These are phyloP conservation scores for Avicennia marina DNA, from an alignment of 257 asterid species.

Conservation along the genomic window DNA sequence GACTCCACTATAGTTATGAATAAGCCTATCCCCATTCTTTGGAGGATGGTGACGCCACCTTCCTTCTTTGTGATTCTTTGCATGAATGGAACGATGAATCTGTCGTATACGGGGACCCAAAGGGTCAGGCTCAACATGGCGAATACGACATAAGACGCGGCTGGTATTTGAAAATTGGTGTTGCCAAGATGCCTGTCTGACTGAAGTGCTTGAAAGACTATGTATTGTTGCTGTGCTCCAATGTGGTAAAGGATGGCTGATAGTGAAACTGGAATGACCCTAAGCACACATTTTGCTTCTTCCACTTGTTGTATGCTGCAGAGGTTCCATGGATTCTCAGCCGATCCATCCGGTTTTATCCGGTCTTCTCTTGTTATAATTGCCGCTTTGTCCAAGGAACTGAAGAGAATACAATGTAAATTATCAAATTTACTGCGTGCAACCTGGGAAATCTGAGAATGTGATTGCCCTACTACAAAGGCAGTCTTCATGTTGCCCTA, in stretches of 20 bases:
- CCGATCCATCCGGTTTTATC: slow-evolving; percentile 46
- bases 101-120: slow-evolving; percentile 61
- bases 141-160: slow-evolving; percentile 62
- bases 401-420: slow-evolving; percentile 7
- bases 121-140: slow-evolving; percentile 54
- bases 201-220: slow-evolving; percentile 76
- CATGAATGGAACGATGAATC: slow-evolving; percentile 42
- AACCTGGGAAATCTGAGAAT: no score
- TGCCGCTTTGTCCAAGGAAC: slow-evolving; percentile 72
- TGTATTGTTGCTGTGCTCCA: slow-evolving; percentile 51
- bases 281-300: slow-evolving; percentile 56
- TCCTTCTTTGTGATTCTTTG: slow-evolving; percentile 31
- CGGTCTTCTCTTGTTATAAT: slow-evolving; percentile 43
- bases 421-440: no score
- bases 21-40: slow-evolving; percentile 63
- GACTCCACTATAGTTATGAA: slow-evolving; percentile 36
- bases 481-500: no score
- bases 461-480: no score
- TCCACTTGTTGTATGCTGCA: slow-evolving; percentile 67
- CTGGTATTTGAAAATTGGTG: slow-evolving; percentile 54
- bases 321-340: slow-evolving; percentile 56
- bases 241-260: slow-evolving; percentile 53
- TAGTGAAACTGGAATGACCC: slow-evolving; percentile 60
- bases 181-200: slow-evolving; percentile 54
- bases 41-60: slow-evolving; percentile 64